Conservation (phyloP, 2,329 filamentous ascomycete species). For the Lachnellula suecica region DNA sequence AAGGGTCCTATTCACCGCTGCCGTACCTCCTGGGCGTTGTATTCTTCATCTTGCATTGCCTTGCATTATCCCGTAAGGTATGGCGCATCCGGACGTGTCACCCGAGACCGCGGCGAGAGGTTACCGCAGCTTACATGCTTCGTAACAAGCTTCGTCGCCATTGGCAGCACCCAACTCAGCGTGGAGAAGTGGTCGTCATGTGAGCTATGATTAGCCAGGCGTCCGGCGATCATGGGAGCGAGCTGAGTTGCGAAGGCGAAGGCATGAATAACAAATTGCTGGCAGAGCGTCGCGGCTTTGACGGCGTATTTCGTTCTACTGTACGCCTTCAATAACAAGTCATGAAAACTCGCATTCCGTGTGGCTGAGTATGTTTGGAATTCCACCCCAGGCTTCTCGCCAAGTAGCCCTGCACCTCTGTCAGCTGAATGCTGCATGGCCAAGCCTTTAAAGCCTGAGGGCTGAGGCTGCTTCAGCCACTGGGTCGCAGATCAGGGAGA, state of each 20-base stretch:
- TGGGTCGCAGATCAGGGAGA: slow-evolving; percentile 13
- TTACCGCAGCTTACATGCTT: not conserved
- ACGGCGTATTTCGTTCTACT: not conserved
- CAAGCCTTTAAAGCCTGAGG: not conserved
- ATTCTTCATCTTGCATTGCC: slow-evolving; percentile 12
- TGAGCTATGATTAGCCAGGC: slow-evolving; percentile 12
- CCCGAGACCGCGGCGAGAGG: not conserved
- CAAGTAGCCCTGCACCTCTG: not conserved
- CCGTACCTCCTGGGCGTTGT: not conserved
- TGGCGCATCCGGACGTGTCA: slow-evolving; percentile 3
- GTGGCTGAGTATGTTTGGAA: slow-evolving; percentile 5
- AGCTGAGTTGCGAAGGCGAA: not conserved
- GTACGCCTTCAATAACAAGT: too few relatives aligned
- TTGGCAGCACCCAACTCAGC: not conserved
- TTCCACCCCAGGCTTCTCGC: not conserved
- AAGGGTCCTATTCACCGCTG: slow-evolving; percentile 9
- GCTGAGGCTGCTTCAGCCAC: slow-evolving; percentile 4
- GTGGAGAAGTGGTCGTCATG: slow-evolving; percentile 8
- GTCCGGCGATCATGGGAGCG: not conserved
- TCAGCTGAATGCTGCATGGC: slow-evolving; percentile 7
- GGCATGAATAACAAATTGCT: not conserved
- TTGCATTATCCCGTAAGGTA: slow-evolving; percentile 10
- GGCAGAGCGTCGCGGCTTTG: not conserved
- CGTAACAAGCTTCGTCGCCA: slow-evolving; percentile 1
- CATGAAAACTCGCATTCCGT: not conserved